phyloP scores from a whole-genome alignment of 1,284 basidiomycete genomes.

The Clitocybe nebularis region DNA sequence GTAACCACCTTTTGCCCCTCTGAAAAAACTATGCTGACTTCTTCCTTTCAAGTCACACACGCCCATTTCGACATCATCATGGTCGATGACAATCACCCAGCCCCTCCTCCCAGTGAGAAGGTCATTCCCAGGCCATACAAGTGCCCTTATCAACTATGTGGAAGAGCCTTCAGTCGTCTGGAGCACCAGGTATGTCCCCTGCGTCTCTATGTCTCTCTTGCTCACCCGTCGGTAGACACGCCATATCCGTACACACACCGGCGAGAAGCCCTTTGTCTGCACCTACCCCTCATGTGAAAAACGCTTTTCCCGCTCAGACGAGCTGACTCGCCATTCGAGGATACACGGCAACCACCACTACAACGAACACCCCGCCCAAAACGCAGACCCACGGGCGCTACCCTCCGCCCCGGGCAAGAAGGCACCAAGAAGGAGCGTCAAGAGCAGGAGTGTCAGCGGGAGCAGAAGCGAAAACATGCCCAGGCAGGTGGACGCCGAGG shows the following conservation, averaged over 20 bases:
- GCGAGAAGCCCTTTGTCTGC: conserved; percentile 96
- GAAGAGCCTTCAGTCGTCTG: conserved; percentile 84
- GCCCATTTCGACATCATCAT: conserved; percentile 14
- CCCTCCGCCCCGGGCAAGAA: conserved; percentile 6
- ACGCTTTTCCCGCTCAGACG: conserved; percentile 95
- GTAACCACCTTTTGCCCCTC: background rate
- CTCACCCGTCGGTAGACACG: conserved; percentile 64
- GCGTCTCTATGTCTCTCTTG: conserved; percentile 16
- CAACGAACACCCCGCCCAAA: conserved; percentile 3
- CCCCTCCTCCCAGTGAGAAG: conserved; percentile 39
- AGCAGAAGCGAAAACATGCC: background rate
- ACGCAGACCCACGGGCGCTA: background rate
- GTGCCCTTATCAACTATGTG: conserved; percentile 90
- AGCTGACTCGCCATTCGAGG: conserved; percentile 92
- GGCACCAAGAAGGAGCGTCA: conserved; percentile 6
- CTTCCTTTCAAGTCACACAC: conserved; percentile 7
- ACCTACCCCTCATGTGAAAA: conserved; percentile 95
- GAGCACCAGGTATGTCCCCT: conserved; percentile 79
- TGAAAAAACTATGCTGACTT: conserved; percentile 9
- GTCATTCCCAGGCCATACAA: conserved; percentile 83
- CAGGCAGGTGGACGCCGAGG: conserved; percentile 10
- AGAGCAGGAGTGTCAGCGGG: conserved; percentile 4
- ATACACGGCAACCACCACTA: conserved; percentile 68
- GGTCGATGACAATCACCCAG: conserved; percentile 15
- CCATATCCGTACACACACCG: conserved; percentile 97